Evolutionary conservation across 495 filamentous ascomycete species (phyloP).

Genomic region (Tuber aestivum): DNA sequence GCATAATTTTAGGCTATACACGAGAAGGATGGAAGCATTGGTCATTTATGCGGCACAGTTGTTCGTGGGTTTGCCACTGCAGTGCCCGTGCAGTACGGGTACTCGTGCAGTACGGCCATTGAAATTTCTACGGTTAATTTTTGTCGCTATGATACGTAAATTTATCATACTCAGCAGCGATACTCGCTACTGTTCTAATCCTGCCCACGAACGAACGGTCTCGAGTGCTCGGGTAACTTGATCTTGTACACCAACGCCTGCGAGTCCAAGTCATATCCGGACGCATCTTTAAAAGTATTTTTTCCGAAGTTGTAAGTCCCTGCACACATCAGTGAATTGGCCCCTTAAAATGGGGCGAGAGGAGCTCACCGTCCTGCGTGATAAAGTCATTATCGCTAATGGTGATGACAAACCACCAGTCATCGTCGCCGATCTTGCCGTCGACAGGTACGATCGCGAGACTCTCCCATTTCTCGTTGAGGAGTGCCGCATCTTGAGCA

Average conservation of each 20-base stretch:
- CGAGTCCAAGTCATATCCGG: slow-evolving; percentile 59
- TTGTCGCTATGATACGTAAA: neutral
- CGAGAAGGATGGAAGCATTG: neutral
- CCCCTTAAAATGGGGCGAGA: slow-evolving; percentile 14
- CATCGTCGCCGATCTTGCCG: slow-evolving; percentile 43
- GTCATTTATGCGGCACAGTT: neutral
- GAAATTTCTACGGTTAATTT: neutral
- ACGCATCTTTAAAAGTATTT: slow-evolving; percentile 56
- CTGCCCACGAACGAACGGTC: slow-evolving; percentile 1
- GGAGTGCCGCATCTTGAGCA: slow-evolving; percentile 49
- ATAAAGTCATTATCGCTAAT: slow-evolving; percentile 77
- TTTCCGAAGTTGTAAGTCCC: slow-evolving; percentile 60
- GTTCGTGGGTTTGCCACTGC: neutral
- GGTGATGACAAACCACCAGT: slow-evolving; percentile 65
- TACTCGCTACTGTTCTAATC: neutral
- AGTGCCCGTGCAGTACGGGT: neutral
- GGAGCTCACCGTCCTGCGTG: slow-evolving; percentile 60
- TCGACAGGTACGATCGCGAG: slow-evolving; percentile 61
- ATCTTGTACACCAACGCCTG: slow-evolving; percentile 71
- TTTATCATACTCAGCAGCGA: neutral
- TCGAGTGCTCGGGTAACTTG: slow-evolving; percentile 48
- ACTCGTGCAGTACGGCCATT: neutral
- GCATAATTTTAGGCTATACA: neutral
- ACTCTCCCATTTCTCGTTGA: slow-evolving; percentile 83
- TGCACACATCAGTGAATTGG: slow-evolving; percentile 27